These are phyloP conservation scores for Pleurotus pulmonarius DNA, from an alignment of 768 basidiomycete genomes.

Conservation along the genomic window DNA sequence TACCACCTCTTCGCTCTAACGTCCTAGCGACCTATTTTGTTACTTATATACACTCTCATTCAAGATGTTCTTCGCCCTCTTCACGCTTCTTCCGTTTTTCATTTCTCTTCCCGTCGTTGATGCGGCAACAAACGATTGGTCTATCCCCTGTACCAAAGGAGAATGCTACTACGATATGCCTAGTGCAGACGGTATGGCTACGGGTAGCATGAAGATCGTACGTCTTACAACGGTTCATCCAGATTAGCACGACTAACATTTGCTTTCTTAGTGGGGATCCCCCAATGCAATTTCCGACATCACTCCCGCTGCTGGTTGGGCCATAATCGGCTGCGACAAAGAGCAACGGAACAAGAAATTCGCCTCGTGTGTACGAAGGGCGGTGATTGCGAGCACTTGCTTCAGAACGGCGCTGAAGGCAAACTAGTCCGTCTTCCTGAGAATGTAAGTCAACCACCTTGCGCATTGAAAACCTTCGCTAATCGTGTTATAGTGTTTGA, in stretches of 20 bases:
- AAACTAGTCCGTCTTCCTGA: conserved; percentile 53
- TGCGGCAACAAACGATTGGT: conserved; percentile 16
- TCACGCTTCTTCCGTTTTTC: too few species aligned
- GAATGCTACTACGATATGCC: conserved; percentile 18
- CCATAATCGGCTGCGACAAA: neutral
- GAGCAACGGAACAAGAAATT: conserved; percentile 7
- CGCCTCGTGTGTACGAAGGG: conserved; percentile 11
- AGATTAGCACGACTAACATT: neutral
- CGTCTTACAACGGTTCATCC: neutral
- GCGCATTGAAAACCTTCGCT: neutral
- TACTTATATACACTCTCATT: too few species aligned
- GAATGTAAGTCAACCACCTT: conserved; percentile 29
- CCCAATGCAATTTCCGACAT: neutral
- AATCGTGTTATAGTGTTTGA: conserved; percentile 28
- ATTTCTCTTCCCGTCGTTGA: too few species aligned
- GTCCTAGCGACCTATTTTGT: too few species aligned
- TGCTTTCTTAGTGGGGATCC: neutral
- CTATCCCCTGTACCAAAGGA: conserved; percentile 19
- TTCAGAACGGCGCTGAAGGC: conserved; percentile 34
- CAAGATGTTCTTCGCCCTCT: too few species aligned
- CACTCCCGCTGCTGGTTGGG: conserved; percentile 1
- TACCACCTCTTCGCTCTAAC: too few species aligned
- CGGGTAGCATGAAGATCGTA: neutral
- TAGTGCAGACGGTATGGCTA: neutral
- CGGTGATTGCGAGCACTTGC: conserved; percentile 35